These are phyloP conservation scores for Fusarium aywerte DNA, from an alignment of 2,329 filamentous ascomycete species.

Conservation along the genomic window DNA sequence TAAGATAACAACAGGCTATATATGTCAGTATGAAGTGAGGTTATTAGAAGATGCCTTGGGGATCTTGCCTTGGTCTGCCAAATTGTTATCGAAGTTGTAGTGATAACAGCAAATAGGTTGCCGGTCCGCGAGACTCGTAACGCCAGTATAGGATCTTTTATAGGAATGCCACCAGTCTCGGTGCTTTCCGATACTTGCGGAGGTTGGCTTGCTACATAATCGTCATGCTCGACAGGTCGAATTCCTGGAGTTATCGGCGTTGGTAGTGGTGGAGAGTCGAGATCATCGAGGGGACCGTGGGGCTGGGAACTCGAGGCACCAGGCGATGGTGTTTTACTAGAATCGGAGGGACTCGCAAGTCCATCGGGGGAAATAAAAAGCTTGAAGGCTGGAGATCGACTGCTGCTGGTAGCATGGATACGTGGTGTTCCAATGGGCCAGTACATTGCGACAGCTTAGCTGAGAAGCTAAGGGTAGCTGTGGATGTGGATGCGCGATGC, in stretches of 20 bases:
- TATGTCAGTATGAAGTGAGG: conserved; percentile 20
- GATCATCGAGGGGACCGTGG: conserved; percentile 49
- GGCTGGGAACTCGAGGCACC: conserved; percentile 36
- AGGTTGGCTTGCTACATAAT: conserved; percentile 45
- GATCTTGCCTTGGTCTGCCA: conserved; percentile 90
- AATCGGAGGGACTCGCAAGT: conserved; percentile 53
- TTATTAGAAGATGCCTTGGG: neutral
- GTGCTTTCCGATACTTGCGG: conserved; percentile 44
- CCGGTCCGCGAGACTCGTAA: conserved; percentile 82
- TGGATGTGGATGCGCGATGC: conserved; percentile 33
- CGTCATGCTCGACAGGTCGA: conserved; percentile 67
- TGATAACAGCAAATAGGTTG: conserved; percentile 88
- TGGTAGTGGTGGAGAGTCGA: conserved; percentile 50
- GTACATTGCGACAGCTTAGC: conserved; percentile 73
- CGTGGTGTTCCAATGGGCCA: conserved; percentile 88
- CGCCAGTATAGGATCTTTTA: conserved; percentile 75
- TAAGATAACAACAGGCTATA: conserved; percentile 85
- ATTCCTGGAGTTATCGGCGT: conserved; percentile 68
- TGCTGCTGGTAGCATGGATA: conserved; percentile 82
- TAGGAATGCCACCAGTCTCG: conserved; percentile 53
- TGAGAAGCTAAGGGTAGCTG: conserved; percentile 41
- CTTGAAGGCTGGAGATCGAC: conserved; percentile 62
- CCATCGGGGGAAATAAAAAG: conserved; percentile 71
- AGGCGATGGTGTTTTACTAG: conserved; percentile 38
- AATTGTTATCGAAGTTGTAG: conserved; percentile 83